Percentiles rank a stretch among this genome's conserved stretches.
These are phyloP conservation scores for Agaricus blazei DNA, from an alignment of 768 basidiomycete genomes.

Conservation along the genomic window DNA sequence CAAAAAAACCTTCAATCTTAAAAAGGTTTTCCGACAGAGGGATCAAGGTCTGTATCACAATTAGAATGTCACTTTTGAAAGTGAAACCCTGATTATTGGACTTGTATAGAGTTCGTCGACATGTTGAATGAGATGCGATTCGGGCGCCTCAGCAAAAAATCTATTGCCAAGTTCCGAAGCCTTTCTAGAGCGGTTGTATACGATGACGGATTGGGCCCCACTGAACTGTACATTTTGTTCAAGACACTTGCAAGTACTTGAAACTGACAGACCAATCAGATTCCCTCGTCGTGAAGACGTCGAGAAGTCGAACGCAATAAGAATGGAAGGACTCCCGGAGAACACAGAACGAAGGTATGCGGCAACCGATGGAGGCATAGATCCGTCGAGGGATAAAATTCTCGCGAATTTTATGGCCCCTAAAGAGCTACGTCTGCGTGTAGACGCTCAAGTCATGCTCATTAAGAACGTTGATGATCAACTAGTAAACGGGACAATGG, in stretches of 20 bases:
- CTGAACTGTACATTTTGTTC: constrained; percentile 67
- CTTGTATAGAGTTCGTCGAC: constrained; percentile 71
- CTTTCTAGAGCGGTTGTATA: constrained; percentile 72
- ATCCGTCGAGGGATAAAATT: constrained; percentile 62
- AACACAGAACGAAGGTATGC: constrained; percentile 49
- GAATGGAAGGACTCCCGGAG: constrained; percentile 52
- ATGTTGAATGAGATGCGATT: constrained; percentile 99
- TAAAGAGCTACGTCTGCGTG: constrained; percentile 56
- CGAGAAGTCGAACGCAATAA: constrained; percentile 69
- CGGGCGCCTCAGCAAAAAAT: constrained; percentile 59
- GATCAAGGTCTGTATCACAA: constrained; percentile 63
- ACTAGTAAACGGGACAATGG: constrained; percentile 94
- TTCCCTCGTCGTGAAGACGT: constrained; percentile 94
- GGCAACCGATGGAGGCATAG: constrained; percentile 63
- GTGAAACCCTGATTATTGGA: background rate
- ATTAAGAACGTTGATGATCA: constrained; percentile 91
- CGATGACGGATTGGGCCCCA: constrained; percentile 79
- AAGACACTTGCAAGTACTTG: background rate
- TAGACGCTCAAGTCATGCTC: constrained; percentile 90
- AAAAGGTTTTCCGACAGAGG: constrained; percentile 91
- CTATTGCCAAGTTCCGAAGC: constrained; percentile 64
- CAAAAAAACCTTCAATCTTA: constrained; percentile 83
- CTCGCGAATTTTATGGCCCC: constrained; percentile 93
- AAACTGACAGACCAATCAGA: constrained; percentile 29
- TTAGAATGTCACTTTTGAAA: background rate